A percentile compares a stretch with the other conserved stretches of the same genome.
Evolutionary conservation across 1,284 basidiomycete genomes (phyloP).

Genomic region (Ustilago lituana): DNA sequence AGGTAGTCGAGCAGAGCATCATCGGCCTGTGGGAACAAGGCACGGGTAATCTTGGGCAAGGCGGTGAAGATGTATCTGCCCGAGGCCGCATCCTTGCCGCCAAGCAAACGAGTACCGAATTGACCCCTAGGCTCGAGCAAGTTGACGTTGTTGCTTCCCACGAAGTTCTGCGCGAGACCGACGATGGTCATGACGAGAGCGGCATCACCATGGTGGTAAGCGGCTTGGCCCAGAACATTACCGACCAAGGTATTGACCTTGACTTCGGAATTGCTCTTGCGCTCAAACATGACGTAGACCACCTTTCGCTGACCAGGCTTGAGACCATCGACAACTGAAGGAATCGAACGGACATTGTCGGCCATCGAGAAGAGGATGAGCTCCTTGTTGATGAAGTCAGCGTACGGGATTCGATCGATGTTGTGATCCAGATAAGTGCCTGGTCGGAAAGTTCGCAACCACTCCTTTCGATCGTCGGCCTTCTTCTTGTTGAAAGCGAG

Average conservation of each 20-base stretch:
- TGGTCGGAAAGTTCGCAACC: conserved; percentile 95
- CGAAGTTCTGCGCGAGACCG: conserved; percentile 90
- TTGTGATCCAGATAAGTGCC: conserved; percentile 95
- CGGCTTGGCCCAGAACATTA: conserved; percentile 91
- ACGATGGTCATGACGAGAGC: conserved; percentile 90
- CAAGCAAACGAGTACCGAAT: conserved; percentile 79
- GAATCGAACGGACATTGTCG: conserved; percentile 95
- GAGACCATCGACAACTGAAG: conserved; percentile 82
- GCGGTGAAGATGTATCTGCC: conserved; percentile 97
- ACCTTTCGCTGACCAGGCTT: conserved; percentile 99
- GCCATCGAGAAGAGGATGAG: conserved; percentile 99
- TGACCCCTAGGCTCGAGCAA: conserved; percentile 90
- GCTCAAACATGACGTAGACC: conserved; percentile 93
- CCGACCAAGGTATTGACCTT: conserved; percentile 97
- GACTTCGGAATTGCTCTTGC: conserved; percentile 89
- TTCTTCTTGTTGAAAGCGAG: conserved; percentile 99
- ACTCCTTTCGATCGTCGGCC: conserved; percentile 97
- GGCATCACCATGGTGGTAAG: conserved; percentile 95
- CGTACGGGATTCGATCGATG: conserved; percentile 83
- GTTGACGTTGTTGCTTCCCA: conserved; percentile 96
- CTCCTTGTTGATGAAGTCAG: conserved; percentile 98
- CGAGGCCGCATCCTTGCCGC: conserved; percentile 79
- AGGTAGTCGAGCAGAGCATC: conserved; percentile 85
- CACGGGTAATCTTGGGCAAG: conserved; percentile 79
- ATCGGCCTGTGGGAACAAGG: conserved; percentile 84